Evolutionary conservation across 805 yeast species (phyloP).

Genomic region (Cephaloascus fragrans): DNA sequence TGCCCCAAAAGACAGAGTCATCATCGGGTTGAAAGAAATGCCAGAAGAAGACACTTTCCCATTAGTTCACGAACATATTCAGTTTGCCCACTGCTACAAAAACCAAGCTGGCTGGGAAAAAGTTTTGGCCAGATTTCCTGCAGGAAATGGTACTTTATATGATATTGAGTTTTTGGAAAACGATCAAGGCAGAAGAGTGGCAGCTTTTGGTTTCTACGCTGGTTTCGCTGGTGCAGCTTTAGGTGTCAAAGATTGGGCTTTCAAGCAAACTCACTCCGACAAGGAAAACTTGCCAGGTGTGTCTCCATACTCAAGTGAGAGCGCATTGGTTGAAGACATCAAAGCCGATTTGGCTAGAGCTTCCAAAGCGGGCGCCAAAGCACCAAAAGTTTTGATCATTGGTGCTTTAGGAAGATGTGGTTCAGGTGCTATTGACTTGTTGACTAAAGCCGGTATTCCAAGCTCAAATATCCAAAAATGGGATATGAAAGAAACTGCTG

Average conservation of each 20-base stretch:
- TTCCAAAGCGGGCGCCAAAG: slow-evolving; percentile 46
- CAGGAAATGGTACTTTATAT: slow-evolving; percentile 83
- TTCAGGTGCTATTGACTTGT: slow-evolving; percentile 85
- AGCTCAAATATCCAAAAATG: slow-evolving; percentile 77
- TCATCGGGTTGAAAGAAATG: slow-evolving; percentile 89
- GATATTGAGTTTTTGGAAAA: slow-evolving; percentile 93
- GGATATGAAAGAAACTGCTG: slow-evolving; percentile 96
- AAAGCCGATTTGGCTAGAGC: slow-evolving; percentile 49
- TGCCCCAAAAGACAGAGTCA: slow-evolving; percentile 86
- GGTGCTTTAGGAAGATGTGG: slow-evolving; percentile 99
- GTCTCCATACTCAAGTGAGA: slow-evolving; percentile 75
- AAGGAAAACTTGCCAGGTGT: slow-evolving; percentile 69
- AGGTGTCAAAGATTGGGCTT: slow-evolving; percentile 91
- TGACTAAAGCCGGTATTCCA: slow-evolving; percentile 80
- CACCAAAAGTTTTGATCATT: slow-evolving; percentile 78
- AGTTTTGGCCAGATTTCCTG: slow-evolving; percentile 80
- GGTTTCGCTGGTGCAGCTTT: slow-evolving; percentile 99
- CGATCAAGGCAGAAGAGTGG: slow-evolving; percentile 95
- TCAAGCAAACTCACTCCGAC: slow-evolving; percentile 68
- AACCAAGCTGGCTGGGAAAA: slow-evolving; percentile 97
- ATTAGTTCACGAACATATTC: slow-evolving; percentile 89
- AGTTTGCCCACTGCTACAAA: slow-evolving; percentile 98
- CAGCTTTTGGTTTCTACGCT: slow-evolving; percentile 99
- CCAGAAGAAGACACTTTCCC: slow-evolving; percentile 90
- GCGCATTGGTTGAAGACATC: slow-evolving; percentile 63